Conservation (phyloP, 2,329 filamentous ascomycete species). For the Ilyonectria sp. region DNA sequence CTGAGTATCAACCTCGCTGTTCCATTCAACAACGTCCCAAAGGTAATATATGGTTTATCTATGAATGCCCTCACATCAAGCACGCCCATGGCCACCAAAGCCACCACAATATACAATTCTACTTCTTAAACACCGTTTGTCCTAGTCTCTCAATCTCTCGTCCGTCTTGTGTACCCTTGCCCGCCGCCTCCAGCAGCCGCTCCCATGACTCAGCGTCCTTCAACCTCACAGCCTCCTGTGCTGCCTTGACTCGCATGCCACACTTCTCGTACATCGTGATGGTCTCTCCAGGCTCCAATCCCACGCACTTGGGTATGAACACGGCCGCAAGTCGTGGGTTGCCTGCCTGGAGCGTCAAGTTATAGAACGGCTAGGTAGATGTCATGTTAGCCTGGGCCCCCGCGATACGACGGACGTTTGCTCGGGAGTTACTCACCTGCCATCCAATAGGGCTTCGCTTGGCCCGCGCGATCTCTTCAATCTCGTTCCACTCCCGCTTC, state of each 20-base stretch:
- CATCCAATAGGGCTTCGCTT: conserved; percentile 95
- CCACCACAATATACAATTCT: conserved; percentile 18
- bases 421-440: conserved; percentile 75
- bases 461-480: conserved; percentile 86
- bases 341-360: conserved; percentile 88
- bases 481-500: conserved; percentile 91
- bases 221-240: conserved; percentile 88
- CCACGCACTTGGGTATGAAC: conserved; percentile 91
- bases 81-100: conserved; percentile 1
- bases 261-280: conserved; percentile 98
- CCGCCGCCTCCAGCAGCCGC: conserved; percentile 81
- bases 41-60: conserved; percentile 1
- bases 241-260: conserved; percentile 88
- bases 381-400: conserved; percentile 33
- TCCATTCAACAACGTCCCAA: background rate
- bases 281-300: conserved; percentile 76
- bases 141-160: conserved; percentile 87
- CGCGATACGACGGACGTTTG: background rate
- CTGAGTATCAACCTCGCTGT: background rate
- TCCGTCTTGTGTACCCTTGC: conserved; percentile 75
- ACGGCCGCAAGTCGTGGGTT: conserved; percentile 87
- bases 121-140: conserved; percentile 70
- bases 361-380: conserved; percentile 83
- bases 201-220: conserved; percentile 85
- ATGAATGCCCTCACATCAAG: conserved; percentile 9